Evolutionary conservation across 768 basidiomycete genomes (phyloP), one percentile per base, ranked within the genome.

Genomic region (Boletus vermiculosoides): DNA sequence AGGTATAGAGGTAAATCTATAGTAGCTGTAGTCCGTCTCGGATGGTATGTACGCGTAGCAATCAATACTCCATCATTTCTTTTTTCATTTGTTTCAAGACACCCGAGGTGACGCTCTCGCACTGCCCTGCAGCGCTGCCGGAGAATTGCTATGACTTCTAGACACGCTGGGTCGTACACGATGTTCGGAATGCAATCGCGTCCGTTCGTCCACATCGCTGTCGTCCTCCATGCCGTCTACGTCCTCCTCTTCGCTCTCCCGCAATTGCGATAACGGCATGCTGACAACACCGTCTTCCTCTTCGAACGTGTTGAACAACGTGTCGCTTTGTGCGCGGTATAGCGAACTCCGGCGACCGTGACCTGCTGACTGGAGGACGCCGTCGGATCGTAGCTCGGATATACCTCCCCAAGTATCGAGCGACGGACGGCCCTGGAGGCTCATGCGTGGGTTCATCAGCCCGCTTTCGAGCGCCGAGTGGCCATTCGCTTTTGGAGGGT

Each of bases 261-360:
- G 74, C 51, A 95, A 73, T 58, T 79, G 77, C 13, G 82, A 77
- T 46, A 95, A 66, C 13, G 85, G 85, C 42, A 88, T 76, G 54
- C 71, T 41, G 28, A 30, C 36, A 31, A n/a, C 33, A 18, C 56
- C 59, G 12, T 23, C 55, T 0, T 28, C 61, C 48, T 80, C 84
- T 54, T 87, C 90, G 63, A 89, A 93, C 13, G 91, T 80, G 68
- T 81, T 85, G 73, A 93, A 94, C 25, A 95, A 74, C 16, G 85
- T 85, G 8, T 79, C 73, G 40, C 79, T 78, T 65, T 89, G 87
- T 3, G 82, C 76, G 25, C 86, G 83, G 63, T 87, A 88, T 13
- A 87, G 73, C 18, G 86, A 87, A 54, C 78, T 79, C 61, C 84
- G 79, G 34, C 90, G 83, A 10, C 83, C 84, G 63, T 92, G 90